Conservation (phyloP, 345 rosid genomes). For the Gossypium australe region DNA sequence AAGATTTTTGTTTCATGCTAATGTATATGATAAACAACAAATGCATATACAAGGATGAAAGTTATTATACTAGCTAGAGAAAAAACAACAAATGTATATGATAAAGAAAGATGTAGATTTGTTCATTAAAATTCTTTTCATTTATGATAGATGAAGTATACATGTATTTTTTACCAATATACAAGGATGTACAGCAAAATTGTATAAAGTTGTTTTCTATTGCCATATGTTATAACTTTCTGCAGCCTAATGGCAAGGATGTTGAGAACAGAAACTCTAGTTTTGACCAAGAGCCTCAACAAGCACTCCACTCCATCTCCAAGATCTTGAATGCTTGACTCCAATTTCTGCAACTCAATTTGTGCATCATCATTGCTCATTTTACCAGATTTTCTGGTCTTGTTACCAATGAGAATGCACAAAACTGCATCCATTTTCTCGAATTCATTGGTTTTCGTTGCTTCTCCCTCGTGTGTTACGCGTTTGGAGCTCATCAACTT, state of each 20-base stretch:
- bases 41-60: too few relatives aligned
- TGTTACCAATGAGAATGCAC: conserved; percentile 14
- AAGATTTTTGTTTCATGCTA: background rate
- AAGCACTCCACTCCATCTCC: conserved; percentile 35
- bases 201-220: background rate
- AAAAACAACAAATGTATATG: background rate
- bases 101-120: background rate
- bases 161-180: background rate
- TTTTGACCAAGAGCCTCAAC: conserved; percentile 31
- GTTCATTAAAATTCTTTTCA: background rate
- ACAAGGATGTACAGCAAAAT: background rate
- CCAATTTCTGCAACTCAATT: conserved; percentile 29
- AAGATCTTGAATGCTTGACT: conserved; percentile 34
- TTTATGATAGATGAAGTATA: background rate
- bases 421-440: conserved; percentile 23
- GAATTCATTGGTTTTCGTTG: conserved; percentile 5
- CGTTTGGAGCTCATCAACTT: conserved; percentile 20
- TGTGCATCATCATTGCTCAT: conserved; percentile 7
- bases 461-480: background rate
- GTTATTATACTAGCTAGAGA: background rate
- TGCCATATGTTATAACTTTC: background rate
- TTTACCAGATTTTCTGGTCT: background rate
- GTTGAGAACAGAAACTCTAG: conserved; percentile 42
- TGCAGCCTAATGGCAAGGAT: conserved; percentile 14
- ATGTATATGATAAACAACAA: too few relatives aligned